phyloP scores from a whole-genome alignment of 163 green algal species.

The Trebouxiophyceae sp. region DNA sequence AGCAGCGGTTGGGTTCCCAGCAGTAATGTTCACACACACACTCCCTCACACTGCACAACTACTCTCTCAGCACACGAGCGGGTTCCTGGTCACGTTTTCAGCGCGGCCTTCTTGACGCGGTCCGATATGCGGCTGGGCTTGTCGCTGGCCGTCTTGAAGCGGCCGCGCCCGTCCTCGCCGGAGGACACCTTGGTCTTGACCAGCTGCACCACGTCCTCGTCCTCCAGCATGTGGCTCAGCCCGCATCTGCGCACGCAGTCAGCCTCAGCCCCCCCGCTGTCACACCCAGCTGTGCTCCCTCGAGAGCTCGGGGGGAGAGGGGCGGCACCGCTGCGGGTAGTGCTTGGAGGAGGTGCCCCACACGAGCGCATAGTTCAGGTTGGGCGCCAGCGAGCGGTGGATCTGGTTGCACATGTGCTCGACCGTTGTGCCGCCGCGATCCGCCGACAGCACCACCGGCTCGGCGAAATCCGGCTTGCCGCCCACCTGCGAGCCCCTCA shows the following conservation, averaged over 20 bases:
- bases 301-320: background rate
- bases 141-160: slow-evolving; percentile 62
- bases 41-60: too few relatives aligned
- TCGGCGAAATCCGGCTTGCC: slow-evolving; percentile 93
- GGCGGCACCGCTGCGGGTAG: slow-evolving; percentile 65
- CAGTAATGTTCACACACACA: too few relatives aligned
- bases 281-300: too few relatives aligned
- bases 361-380: slow-evolving; percentile 93
- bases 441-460: slow-evolving; percentile 84
- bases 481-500: slow-evolving; percentile 35
- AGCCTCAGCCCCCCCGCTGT: too few relatives aligned
- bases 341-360: slow-evolving; percentile 93
- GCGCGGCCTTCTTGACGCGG: slow-evolving; percentile 75
- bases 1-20: too few relatives aligned
- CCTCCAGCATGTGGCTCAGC: slow-evolving; percentile 64
- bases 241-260: slow-evolving; percentile 40
- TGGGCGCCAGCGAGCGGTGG: slow-evolving; percentile 58
- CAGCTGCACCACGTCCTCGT: slow-evolving; percentile 96
- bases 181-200: slow-evolving; percentile 71
- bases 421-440: slow-evolving; percentile 76
- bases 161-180: slow-evolving; percentile 54
- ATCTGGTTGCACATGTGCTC: slow-evolving; percentile 82
- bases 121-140: slow-evolving; percentile 67
- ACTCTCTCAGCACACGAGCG: too few relatives aligned
- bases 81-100: too few relatives aligned